These are phyloP conservation scores for Parafenestella ontariensis DNA, from an alignment of 2,329 filamentous ascomycete genomes.

Conservation along the genomic window DNA sequence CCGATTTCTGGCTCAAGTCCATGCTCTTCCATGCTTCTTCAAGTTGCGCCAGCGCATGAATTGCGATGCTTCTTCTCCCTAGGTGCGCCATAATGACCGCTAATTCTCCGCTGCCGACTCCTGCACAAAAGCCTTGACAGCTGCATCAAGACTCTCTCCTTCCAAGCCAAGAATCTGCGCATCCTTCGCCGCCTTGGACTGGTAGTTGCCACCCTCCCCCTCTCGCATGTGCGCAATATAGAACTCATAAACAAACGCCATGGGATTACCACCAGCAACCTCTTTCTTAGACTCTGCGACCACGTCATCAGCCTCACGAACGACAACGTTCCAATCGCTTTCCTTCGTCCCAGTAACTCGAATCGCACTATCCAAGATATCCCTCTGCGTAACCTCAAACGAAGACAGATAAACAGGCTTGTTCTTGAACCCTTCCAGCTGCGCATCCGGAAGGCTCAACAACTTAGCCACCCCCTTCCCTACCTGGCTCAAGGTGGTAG, in stretches of 20 bases:
- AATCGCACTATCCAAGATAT: constrained; percentile 6
- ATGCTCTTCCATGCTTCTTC: too few relatives aligned
- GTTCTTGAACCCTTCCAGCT: constrained; percentile 23
- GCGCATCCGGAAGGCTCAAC: constrained; percentile 6
- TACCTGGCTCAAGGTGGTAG: constrained; percentile 8
- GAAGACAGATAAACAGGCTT: constrained; percentile 39
- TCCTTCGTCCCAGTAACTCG: constrained; percentile 7
- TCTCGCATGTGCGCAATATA: constrained; percentile 27
- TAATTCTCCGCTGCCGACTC: background rate
- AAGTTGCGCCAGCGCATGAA: background rate
- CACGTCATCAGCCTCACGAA: constrained; percentile 56
- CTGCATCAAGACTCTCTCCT: constrained; percentile 66
- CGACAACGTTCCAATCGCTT: constrained; percentile 49
- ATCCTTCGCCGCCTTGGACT: constrained; percentile 4
- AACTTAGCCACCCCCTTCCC: constrained; percentile 2
- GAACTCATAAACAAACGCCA: constrained; percentile 52
- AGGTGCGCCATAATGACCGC: background rate
- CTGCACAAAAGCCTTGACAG: constrained; percentile 50
- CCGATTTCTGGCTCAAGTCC: too few relatives aligned
- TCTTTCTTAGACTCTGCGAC: constrained; percentile 56
- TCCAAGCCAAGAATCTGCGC: constrained; percentile 58
- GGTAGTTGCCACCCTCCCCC: constrained; percentile 12
- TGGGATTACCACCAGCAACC: constrained; percentile 53
- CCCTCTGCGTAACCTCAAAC: constrained; percentile 29
- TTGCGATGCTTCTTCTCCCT: background rate